Evolutionary conservation across 768 basidiomycete species (phyloP).

Genomic region (Amanita jacksonii): DNA sequence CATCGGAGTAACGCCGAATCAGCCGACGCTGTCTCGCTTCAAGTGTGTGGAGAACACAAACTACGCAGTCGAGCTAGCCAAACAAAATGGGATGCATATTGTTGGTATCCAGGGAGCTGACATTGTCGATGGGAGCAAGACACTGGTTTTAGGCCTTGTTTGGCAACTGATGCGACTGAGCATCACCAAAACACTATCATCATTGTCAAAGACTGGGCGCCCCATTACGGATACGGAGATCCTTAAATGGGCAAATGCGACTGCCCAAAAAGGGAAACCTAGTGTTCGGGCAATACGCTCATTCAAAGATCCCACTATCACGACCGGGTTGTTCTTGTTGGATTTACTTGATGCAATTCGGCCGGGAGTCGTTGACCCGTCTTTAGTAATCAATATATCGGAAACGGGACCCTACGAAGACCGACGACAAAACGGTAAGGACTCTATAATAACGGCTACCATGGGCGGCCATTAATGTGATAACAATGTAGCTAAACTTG

Average conservation of each 20-base stretch:
- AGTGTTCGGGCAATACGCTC: slow-evolving; percentile 62
- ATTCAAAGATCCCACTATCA: slow-evolving; percentile 89
- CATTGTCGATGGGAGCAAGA: slow-evolving; percentile 90
- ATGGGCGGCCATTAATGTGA: neutral
- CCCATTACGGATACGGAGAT: slow-evolving; percentile 91
- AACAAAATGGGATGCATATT: slow-evolving; percentile 88
- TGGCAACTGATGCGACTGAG: slow-evolving; percentile 98
- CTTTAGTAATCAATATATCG: slow-evolving; percentile 55
- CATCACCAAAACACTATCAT: slow-evolving; percentile 83
- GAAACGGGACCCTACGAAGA: slow-evolving; percentile 73
- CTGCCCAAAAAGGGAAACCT: slow-evolving; percentile 63
- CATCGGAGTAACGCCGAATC: slow-evolving; percentile 75
- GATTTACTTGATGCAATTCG: slow-evolving; percentile 85
- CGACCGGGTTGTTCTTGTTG: slow-evolving; percentile 87
- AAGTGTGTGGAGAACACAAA: slow-evolving; percentile 99
- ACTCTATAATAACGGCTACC: neutral
- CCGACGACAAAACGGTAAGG: slow-evolving; percentile 81
- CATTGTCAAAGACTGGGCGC: slow-evolving; percentile 57
- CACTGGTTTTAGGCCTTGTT: slow-evolving; percentile 89
- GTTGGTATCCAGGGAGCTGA: slow-evolving; percentile 98
- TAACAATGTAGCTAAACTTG: slow-evolving; percentile 63
- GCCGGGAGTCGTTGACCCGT: slow-evolving; percentile 92
- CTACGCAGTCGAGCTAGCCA: slow-evolving; percentile 88
- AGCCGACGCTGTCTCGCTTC: slow-evolving; percentile 83
- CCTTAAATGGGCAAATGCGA: slow-evolving; percentile 92